These are phyloP conservation scores for Oryza rufipogon DNA, from an alignment of 176 grass and related monocot genomes.

Conservation along the genomic window DNA sequence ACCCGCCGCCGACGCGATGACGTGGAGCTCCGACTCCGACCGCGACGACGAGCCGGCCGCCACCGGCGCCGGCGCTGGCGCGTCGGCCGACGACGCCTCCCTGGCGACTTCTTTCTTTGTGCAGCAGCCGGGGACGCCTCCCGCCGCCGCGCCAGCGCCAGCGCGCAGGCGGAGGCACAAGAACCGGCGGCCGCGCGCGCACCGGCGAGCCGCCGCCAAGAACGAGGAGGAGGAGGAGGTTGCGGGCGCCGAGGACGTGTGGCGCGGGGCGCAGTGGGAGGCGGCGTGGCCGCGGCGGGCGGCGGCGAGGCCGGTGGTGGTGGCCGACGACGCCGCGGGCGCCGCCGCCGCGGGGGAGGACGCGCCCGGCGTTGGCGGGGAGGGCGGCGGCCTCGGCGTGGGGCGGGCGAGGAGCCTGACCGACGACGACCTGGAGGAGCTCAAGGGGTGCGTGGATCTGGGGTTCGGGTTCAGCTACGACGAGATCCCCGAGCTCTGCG, in stretches of 20 bases:
- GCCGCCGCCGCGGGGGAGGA: background rate
- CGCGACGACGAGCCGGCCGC: slow-evolving; percentile 2
- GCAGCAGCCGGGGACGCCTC: background rate
- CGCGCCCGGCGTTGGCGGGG: background rate
- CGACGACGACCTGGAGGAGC: slow-evolving; percentile 57
- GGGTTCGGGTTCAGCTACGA: slow-evolving; percentile 56
- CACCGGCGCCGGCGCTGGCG: too few relatives aligned
- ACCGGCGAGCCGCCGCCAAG: too few relatives aligned
- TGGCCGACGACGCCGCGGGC: background rate
- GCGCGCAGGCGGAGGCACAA: background rate
- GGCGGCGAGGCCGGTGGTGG: background rate
- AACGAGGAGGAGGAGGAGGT: background rate
- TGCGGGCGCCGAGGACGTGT: slow-evolving; percentile 34
- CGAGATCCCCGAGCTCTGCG: slow-evolving; percentile 47
- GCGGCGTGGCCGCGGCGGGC: slow-evolving; percentile 34
- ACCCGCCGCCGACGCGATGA: background rate
- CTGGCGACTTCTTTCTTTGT: background rate
- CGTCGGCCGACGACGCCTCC: too few relatives aligned
- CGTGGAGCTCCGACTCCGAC: slow-evolving; percentile 52
- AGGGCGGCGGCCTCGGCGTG: background rate
- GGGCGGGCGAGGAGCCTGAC: slow-evolving; percentile 42
- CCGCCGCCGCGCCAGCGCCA: background rate
- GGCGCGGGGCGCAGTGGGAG: slow-evolving; percentile 52
- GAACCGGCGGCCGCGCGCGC: background rate
- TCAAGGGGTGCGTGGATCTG: slow-evolving; percentile 47